A percentile compares a stretch with the other conserved stretches of the same genome.
Conservation (phyloP, 768 basidiomycete genomes). For the Saitozyma podzolica region DNA sequence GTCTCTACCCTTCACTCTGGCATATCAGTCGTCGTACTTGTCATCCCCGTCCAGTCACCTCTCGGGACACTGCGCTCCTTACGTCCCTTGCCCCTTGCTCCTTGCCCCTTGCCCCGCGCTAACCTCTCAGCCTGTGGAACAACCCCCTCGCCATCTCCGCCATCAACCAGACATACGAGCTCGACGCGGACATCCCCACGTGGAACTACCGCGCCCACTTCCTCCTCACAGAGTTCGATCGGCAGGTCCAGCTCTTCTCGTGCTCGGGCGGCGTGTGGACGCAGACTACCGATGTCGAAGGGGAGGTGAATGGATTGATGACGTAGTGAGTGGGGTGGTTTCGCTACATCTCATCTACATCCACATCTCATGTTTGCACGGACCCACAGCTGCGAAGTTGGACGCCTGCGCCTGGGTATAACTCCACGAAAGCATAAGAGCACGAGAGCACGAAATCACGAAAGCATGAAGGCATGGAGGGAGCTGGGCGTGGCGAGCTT, state of each 20-base stretch:
- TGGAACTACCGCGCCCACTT: conserved; percentile 23
- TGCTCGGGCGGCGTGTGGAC: conserved; percentile 33
- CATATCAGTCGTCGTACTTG: not conserved
- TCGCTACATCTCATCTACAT: not conserved
- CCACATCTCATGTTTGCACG: not conserved
- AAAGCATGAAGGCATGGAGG: too few relatives aligned
- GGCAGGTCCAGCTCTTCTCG: conserved; percentile 11
- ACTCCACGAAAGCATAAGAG: too few relatives aligned
- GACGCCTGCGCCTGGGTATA: too few relatives aligned
- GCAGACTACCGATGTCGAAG: conserved; percentile 31
- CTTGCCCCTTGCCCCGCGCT: too few relatives aligned
- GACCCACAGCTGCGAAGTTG: too few relatives aligned
- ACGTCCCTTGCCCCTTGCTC: too few relatives aligned
- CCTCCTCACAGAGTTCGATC: conserved; percentile 5
- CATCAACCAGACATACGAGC: conserved; percentile 28
- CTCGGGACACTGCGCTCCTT: not conserved
- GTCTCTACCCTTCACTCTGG: too few relatives aligned
- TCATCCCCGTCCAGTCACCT: too few relatives aligned
- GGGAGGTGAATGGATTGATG: conserved; percentile 30
- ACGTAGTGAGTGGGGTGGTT: conserved; percentile 19
- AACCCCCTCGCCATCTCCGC: conserved; percentile 15
- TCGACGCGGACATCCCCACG: conserved; percentile 13
- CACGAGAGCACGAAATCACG: too few relatives aligned
- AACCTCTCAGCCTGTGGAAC: conserved; percentile 23
- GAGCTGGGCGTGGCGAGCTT: too few relatives aligned